These are phyloP conservation scores for Ganoderma meredithae DNA, from an alignment of 1,284 basidiomycete species.

Conservation along the genomic window DNA sequence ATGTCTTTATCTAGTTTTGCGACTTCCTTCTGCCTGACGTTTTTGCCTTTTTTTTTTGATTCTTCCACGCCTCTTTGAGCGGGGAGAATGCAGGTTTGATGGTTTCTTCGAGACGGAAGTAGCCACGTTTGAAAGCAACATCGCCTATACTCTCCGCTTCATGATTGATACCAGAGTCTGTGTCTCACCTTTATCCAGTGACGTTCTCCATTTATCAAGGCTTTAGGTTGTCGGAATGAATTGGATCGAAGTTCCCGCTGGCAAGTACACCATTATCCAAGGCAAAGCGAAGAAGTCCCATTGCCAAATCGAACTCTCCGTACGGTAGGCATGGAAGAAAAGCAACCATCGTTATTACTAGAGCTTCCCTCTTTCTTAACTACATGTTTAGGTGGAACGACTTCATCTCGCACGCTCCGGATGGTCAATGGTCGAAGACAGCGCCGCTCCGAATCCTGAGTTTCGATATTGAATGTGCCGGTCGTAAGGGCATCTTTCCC, in stretches of 20 bases:
- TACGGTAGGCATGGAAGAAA: slow-evolving; percentile 56
- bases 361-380: not conserved
- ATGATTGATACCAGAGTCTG: slow-evolving; percentile 94
- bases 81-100: slow-evolving; percentile 80
- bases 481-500: slow-evolving; percentile 94
- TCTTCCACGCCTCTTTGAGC: slow-evolving; percentile 82
- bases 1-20: slow-evolving; percentile 51
- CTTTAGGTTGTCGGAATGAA: slow-evolving; percentile 93
- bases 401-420: slow-evolving; percentile 88
- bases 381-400: slow-evolving; percentile 68
- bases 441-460: slow-evolving; percentile 92
- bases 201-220: slow-evolving; percentile 14
- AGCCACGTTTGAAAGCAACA: slow-evolving; percentile 91
- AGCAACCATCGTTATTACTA: not conserved
- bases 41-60: slow-evolving; percentile 21
- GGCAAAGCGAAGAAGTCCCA: slow-evolving; percentile 71
- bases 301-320: slow-evolving; percentile 87
- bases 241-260: slow-evolving; percentile 91
- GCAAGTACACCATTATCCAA: slow-evolving; percentile 74
- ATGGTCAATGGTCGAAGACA: slow-evolving; percentile 89
- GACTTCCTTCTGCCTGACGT: slow-evolving; percentile 22
- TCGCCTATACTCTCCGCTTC: slow-evolving; percentile 87
- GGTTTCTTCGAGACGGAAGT: slow-evolving; percentile 66
- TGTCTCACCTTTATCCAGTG: not conserved
- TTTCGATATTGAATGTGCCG: slow-evolving; percentile 98